These are phyloP conservation scores for Rhytidhysteron rufulum DNA, from an alignment of 2,329 filamentous ascomycete genomes.

Conservation along the genomic window DNA sequence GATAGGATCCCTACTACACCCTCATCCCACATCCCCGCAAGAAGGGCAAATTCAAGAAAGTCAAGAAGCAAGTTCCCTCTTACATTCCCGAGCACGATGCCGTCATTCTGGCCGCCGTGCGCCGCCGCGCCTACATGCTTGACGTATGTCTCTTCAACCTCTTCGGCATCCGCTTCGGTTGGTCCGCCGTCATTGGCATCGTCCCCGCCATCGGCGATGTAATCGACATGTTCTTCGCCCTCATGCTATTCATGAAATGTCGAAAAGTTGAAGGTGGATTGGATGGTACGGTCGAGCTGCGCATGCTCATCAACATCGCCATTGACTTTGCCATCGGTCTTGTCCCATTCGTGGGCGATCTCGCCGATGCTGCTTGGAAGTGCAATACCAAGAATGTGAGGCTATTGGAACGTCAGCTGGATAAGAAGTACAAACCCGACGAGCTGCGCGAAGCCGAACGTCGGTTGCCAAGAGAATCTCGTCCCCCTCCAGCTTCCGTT, in stretches of 20 bases:
- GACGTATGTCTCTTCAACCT: slow-evolving; percentile 82
- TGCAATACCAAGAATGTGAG: slow-evolving; percentile 75
- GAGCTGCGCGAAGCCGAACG: slow-evolving; percentile 16
- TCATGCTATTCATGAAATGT: slow-evolving; percentile 72
- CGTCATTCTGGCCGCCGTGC: slow-evolving; percentile 78
- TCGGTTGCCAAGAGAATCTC: slow-evolving; percentile 16
- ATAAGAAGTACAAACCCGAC: slow-evolving; percentile 59
- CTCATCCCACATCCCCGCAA: slow-evolving; percentile 70
- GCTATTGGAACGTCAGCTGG: slow-evolving; percentile 64
- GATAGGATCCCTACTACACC: slow-evolving; percentile 86
- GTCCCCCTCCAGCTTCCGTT: slow-evolving; percentile 42
- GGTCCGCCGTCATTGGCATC: slow-evolving; percentile 80
- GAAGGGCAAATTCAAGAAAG: slow-evolving; percentile 76
- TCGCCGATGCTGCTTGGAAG: slow-evolving; percentile 68
- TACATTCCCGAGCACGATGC: slow-evolving; percentile 81
- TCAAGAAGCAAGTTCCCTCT: slow-evolving; percentile 77
- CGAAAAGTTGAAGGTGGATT: slow-evolving; percentile 73
- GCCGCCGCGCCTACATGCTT: slow-evolving; percentile 77
- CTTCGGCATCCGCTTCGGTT: slow-evolving; percentile 80
- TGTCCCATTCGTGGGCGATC: slow-evolving; percentile 71
- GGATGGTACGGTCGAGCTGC: slow-evolving; percentile 54
- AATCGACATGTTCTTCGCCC: slow-evolving; percentile 67
- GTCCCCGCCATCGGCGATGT: slow-evolving; percentile 75
- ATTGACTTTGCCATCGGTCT: slow-evolving; percentile 72
- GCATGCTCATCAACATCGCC: slow-evolving; percentile 78